Evolutionary conservation across 768 basidiomycete genomes (phyloP).

Genomic region (Termitomyces sp.): DNA sequence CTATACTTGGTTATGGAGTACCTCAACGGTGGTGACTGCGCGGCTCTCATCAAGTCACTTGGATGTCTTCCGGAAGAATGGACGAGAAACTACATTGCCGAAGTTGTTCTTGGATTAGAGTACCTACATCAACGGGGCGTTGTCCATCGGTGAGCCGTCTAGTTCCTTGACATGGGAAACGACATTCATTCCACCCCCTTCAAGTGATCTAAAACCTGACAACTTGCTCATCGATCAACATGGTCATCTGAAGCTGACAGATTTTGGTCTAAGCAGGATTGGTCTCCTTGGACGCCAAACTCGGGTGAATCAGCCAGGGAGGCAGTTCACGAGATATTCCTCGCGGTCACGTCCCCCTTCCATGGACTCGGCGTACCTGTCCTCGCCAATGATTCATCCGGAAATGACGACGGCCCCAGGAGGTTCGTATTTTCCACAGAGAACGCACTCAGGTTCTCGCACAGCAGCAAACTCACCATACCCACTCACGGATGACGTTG

Average conservation of each 20-base stretch:
- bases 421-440: constrained; percentile 80
- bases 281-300: constrained; percentile 98
- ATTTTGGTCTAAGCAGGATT: constrained; percentile 95
- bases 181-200: constrained; percentile 8
- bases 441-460: constrained; percentile 57
- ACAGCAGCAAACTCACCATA: constrained; percentile 64
- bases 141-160: constrained; percentile 80
- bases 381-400: constrained; percentile 67
- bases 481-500: constrained; percentile 74
- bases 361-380: constrained; percentile 74
- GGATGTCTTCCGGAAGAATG: constrained; percentile 94
- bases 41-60: constrained; percentile 93
- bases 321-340: constrained; percentile 48
- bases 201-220: constrained; percentile 95
- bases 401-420: constrained; percentile 46
- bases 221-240: constrained; percentile 96
- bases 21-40: constrained; percentile 96
- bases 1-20: constrained; percentile 99
- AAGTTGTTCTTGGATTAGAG: constrained; percentile 92
- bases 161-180: background rate
- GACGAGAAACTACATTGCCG: constrained; percentile 95
- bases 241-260: constrained; percentile 96
- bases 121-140: constrained; percentile 95
- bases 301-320: constrained; percentile 55
- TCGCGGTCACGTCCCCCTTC: constrained; percentile 81